Evolutionary conservation across 2,329 filamentous ascomycete species (phyloP).

Genomic region (Xylaria arbuscula): DNA sequence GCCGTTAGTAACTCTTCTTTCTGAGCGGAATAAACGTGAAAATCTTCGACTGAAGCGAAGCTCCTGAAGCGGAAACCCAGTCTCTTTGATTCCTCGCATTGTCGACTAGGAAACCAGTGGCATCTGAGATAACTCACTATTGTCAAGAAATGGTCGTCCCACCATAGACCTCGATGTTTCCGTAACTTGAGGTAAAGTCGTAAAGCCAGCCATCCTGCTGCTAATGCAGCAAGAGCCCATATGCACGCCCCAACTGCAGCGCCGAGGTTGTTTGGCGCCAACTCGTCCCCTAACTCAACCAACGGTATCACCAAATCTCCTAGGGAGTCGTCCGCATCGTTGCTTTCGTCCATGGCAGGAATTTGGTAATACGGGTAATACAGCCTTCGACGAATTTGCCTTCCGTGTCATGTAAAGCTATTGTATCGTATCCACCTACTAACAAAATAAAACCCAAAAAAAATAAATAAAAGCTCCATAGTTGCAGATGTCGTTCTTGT

Average conservation of each 20-base stretch:
- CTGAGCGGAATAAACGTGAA: too few species aligned
- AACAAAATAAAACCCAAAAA: constrained; percentile 3
- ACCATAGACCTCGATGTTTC: constrained; percentile 46
- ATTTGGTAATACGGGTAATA: not conserved
- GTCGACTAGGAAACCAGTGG: not conserved
- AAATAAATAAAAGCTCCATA: constrained; percentile 3
- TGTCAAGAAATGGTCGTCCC: constrained; percentile 50
- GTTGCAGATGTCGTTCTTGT: not conserved
- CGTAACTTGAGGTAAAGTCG: constrained; percentile 45
- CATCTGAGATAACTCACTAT: constrained; percentile 19
- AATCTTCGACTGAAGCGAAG: not conserved
- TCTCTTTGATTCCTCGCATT: too few species aligned
- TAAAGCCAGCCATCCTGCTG: constrained; percentile 33
- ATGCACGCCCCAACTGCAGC: constrained; percentile 33
- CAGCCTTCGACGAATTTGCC: not conserved
- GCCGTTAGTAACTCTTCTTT: constrained; percentile 2
- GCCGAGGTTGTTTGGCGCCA: constrained; percentile 27
- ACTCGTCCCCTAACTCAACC: constrained; percentile 13
- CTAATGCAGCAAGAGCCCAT: constrained; percentile 34
- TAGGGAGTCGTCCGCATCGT: not conserved
- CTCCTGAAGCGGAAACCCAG: not conserved
- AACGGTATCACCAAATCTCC: constrained; percentile 20
- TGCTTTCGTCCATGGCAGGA: constrained; percentile 15
- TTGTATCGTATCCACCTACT: constrained; percentile 4
- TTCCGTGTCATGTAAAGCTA: not conserved